Evolutionary conservation across 2,329 filamentous ascomycete genomes (phyloP).

Genomic region (Sarocladiaceae sp.): DNA sequence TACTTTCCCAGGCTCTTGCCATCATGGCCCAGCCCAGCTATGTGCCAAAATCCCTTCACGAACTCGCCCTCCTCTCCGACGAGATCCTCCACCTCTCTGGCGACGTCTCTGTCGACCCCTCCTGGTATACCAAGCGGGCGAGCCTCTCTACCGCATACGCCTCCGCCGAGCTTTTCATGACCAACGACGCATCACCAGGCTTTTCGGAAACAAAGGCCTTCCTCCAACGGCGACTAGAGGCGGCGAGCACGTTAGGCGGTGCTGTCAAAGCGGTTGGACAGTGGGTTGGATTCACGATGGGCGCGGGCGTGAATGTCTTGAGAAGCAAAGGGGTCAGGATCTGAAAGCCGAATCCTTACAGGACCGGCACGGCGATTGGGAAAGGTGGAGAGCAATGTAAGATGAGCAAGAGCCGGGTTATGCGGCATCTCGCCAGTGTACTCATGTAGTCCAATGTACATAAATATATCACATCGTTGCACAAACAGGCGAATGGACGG

Average conservation of each 20-base stretch:
- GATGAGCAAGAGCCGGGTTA: no score
- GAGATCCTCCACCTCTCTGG: constrained; percentile 88
- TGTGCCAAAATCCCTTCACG: constrained; percentile 66
- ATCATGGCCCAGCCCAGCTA: constrained; percentile 83
- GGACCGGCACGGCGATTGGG: no score
- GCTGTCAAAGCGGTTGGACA: constrained; percentile 59
- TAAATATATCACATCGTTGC: no score
- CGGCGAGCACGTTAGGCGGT: constrained; percentile 56
- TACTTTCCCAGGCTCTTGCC: constrained; percentile 64
- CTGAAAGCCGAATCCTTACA: no score
- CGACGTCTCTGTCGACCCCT: constrained; percentile 72
- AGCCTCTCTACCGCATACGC: constrained; percentile 56
- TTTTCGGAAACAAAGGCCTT: constrained; percentile 76
- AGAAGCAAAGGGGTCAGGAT: constrained; percentile 84
- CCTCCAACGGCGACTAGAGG: constrained; percentile 66
- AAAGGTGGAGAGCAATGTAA: no score
- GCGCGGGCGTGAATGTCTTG: constrained; percentile 71
- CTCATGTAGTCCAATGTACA: no score
- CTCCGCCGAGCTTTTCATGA: constrained; percentile 87
- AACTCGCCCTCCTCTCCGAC: constrained; percentile 77
- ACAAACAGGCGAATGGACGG: no score
- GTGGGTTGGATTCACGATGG: constrained; percentile 78
- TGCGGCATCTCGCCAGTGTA: no score
- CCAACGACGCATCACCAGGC: constrained; percentile 69
- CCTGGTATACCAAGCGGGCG: constrained; percentile 72